Evolutionary conservation across 2,329 filamentous ascomycete genomes (phyloP).

Genomic region (Microcyclosporella mali): DNA sequence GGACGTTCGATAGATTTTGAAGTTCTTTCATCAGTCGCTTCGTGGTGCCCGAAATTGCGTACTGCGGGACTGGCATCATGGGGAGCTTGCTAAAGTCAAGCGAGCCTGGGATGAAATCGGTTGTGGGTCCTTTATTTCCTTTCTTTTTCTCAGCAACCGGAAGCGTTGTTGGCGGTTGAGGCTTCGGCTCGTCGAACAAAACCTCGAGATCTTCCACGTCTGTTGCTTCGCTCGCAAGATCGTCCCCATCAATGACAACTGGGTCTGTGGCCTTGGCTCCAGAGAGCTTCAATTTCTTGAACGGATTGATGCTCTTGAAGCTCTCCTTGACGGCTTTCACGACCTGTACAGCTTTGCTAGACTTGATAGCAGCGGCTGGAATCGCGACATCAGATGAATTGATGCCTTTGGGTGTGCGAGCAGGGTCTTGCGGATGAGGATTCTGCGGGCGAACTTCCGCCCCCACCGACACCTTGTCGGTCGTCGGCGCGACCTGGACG

Average conservation of each 20-base stretch:
- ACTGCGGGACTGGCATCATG: conserved; percentile 58
- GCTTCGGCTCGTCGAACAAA: conserved; percentile 29
- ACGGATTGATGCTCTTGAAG: conserved; percentile 1
- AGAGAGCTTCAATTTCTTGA: conserved; percentile 21
- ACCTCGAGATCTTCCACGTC: conserved; percentile 44
- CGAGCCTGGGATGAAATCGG: conserved; percentile 61
- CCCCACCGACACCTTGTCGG: conserved; percentile 14
- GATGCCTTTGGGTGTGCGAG: conserved; percentile 38
- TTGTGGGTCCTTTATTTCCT: conserved; percentile 28
- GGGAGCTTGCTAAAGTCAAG: conserved; percentile 59
- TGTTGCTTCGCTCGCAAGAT: conserved; percentile 44
- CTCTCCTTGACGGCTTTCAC: not conserved
- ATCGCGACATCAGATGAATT: conserved; percentile 39
- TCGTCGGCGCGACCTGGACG: conserved; percentile 37
- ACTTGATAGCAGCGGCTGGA: conserved; percentile 48
- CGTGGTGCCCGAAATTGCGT: conserved; percentile 57
- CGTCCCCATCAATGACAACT: conserved; percentile 37
- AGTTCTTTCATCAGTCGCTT: conserved; percentile 61
- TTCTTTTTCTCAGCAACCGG: not conserved
- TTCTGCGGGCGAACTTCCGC: conserved; percentile 19
- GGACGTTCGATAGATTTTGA: conserved; percentile 56
- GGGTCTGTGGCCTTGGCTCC: conserved; percentile 30
- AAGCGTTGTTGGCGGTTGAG: not conserved
- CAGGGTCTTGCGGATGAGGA: conserved; percentile 37
- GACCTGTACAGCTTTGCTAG: conserved; percentile 31